Evolutionary conservation across 1,284 basidiomycete genomes (phyloP).

Genomic region (Xerocomus amazonicus): DNA sequence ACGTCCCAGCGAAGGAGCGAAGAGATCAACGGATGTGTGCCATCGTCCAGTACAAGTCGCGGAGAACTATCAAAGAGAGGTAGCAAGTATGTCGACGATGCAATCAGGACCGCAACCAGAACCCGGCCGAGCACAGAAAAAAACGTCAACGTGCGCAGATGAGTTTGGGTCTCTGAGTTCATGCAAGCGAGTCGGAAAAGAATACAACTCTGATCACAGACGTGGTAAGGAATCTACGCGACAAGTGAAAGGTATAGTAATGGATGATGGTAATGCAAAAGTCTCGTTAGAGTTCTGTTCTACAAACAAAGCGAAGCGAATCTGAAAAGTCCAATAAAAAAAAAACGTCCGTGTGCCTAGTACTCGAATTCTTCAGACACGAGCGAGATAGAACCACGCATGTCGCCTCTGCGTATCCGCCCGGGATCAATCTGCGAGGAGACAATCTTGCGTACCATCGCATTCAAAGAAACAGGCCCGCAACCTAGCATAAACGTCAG

Average conservation of each 20-base stretch:
- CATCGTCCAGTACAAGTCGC: constrained; percentile 27
- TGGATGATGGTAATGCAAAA: too few species aligned
- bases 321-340: too few species aligned
- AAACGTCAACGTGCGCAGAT: constrained; percentile 22
- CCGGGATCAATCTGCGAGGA: constrained; percentile 58
- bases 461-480: constrained; percentile 71
- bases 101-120: constrained; percentile 18
- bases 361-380: constrained; percentile 70
- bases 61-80: constrained; percentile 48
- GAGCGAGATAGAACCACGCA: constrained; percentile 57
- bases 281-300: too few species aligned
- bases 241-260: too few species aligned
- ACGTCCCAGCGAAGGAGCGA: constrained; percentile 83
- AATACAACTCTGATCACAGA: too few species aligned
- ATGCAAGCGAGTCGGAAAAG: neutral
- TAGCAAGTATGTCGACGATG: constrained; percentile 31
- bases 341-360: constrained; percentile 20
- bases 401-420: constrained; percentile 57
- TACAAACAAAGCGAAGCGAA: too few species aligned
- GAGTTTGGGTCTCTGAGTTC: constrained; percentile 1
- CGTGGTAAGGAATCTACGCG: too few species aligned
- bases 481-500: constrained; percentile 46
- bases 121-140: constrained; percentile 26
- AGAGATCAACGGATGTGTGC: constrained; percentile 22
- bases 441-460: constrained; percentile 66